These are phyloP conservation scores for Neckera pumila DNA, from an alignment of 225 moss, liverwort and hornwort species.

Conservation along the genomic window DNA sequence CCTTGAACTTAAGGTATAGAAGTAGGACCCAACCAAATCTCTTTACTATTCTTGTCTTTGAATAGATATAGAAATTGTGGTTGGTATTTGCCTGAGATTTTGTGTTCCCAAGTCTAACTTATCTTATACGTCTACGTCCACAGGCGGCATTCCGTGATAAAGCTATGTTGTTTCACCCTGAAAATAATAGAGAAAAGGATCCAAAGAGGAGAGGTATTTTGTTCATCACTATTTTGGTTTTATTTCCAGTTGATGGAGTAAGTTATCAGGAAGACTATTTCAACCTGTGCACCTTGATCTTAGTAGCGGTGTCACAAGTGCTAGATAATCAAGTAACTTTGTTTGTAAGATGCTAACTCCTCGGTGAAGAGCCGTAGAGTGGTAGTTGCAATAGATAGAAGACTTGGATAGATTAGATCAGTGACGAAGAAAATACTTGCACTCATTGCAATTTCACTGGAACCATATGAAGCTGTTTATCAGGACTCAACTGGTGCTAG, in stretches of 20 bases:
- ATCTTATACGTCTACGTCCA: not conserved
- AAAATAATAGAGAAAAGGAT: slow-evolving; percentile 55
- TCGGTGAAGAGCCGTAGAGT: not conserved
- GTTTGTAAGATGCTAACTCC: not conserved
- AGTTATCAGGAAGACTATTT: not conserved
- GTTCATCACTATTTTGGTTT: not conserved
- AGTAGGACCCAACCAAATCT: not conserved
- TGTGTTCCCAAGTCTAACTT: not conserved
- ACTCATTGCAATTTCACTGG: not conserved
- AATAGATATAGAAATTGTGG: not conserved
- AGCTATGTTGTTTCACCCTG: slow-evolving; percentile 86
- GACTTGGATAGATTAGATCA: not conserved
- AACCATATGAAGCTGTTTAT: not conserved
- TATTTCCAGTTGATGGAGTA: not conserved
- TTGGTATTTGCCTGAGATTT: not conserved
- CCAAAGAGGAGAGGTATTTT: slow-evolving; percentile 37
- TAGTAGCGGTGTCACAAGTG: not conserved
- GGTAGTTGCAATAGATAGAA: not conserved
- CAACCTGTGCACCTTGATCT: not conserved
- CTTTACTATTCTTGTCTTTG: not conserved
- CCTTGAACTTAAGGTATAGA: slow-evolving; percentile 63
- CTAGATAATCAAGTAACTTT: not conserved
- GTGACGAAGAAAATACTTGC: not conserved
- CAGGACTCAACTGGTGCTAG: not conserved
- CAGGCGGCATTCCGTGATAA: slow-evolving; percentile 90